Evolutionary conservation across 1,284 basidiomycete species (phyloP).

Genomic region (Irpex sp.): DNA sequence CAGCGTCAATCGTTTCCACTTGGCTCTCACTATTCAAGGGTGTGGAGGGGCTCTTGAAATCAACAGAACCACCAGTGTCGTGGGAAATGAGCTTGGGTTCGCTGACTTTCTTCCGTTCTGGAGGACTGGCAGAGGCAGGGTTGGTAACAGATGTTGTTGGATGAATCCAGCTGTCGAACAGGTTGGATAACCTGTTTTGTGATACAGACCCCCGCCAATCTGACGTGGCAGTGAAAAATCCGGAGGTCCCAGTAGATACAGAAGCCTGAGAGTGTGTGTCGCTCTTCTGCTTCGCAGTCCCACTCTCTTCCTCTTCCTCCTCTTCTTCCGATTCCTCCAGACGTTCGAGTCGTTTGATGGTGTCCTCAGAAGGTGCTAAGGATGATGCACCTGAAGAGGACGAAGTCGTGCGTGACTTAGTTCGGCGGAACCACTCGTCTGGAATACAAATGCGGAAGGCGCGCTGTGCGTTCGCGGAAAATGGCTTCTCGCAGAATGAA

Average conservation of each 20-base stretch:
- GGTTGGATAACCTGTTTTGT: slow-evolving; percentile 57
- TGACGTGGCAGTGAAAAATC: slow-evolving; percentile 20
- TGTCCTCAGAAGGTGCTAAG: slow-evolving; percentile 47
- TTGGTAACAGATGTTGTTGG: slow-evolving; percentile 31
- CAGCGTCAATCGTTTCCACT: slow-evolving; percentile 46
- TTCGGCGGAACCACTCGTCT: slow-evolving; percentile 76
- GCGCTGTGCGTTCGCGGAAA: slow-evolving; percentile 17
- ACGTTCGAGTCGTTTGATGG: slow-evolving; percentile 46
- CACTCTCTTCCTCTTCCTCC: slow-evolving; percentile 49
- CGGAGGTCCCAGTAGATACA: slow-evolving; percentile 9
- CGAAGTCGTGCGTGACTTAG: slow-evolving; percentile 49
- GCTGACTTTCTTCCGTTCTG: slow-evolving; percentile 59
- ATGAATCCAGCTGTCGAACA: slow-evolving; percentile 62
- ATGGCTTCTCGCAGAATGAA: slow-evolving; percentile 22
- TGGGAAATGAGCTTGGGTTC: slow-evolving; percentile 58
- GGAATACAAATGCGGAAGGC: slow-evolving; percentile 66
- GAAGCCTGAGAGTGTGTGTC: slow-evolving; percentile 7
- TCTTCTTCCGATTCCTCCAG: slow-evolving; percentile 50
- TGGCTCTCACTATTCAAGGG: slow-evolving; percentile 21
- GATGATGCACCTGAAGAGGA: slow-evolving; percentile 29
- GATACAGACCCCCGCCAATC: slow-evolving; percentile 49
- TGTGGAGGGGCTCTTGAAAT: slow-evolving; percentile 2
- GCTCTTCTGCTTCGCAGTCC: slow-evolving; percentile 57
- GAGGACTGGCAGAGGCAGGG: slow-evolving; percentile 26
- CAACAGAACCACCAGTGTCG: slow-evolving; percentile 28